A percentile compares a stretch with the other conserved stretches of the same genome.
These are phyloP conservation scores for Phytophthora fragariaefolia DNA, from an alignment of 352 stramenopile species.

Conservation along the genomic window DNA sequence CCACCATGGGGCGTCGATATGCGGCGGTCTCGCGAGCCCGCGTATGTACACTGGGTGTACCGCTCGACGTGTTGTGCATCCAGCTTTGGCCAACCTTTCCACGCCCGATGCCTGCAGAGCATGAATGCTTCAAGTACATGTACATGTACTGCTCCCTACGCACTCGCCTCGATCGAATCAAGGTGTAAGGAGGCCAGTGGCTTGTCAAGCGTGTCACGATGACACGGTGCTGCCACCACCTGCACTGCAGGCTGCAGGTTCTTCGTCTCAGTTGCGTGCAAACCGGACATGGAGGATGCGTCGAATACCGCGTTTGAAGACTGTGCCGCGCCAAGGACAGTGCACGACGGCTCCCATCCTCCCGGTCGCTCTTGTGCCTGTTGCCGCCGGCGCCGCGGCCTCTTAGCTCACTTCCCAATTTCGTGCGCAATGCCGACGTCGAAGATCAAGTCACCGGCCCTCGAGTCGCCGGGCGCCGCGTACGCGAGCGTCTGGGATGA, in stretches of 20 bases:
- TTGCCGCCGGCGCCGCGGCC: no score
- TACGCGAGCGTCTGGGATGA: slow-evolving; percentile 50
- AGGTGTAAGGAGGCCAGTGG: no score
- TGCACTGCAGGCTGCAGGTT: slow-evolving; percentile 12
- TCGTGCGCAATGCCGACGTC: slow-evolving; percentile 18
- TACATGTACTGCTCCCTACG: no score
- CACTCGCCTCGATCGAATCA: background rate
- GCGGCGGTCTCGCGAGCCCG: background rate
- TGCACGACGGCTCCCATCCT: slow-evolving; percentile 13
- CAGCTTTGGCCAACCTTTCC: slow-evolving; percentile 1
- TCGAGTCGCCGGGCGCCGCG: slow-evolving; percentile 23
- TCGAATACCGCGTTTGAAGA: slow-evolving; percentile 11
- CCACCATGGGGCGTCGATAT: background rate
- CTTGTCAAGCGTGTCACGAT: slow-evolving; percentile 18
- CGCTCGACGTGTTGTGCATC: slow-evolving; percentile 12
- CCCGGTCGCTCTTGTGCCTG: slow-evolving; percentile 5
- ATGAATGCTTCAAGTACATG: no score
- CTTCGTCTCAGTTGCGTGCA: slow-evolving; percentile 24
- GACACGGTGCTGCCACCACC: background rate
- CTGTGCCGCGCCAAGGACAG: slow-evolving; percentile 22
- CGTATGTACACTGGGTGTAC: slow-evolving; percentile 9
- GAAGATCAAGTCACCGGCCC: slow-evolving; percentile 44
- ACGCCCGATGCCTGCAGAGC: no score
- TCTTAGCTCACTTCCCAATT: background rate
- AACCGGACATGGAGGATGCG: slow-evolving; percentile 30